Conservation (phyloP, 441 rosid genomes). For the Populus tomentosa region DNA sequence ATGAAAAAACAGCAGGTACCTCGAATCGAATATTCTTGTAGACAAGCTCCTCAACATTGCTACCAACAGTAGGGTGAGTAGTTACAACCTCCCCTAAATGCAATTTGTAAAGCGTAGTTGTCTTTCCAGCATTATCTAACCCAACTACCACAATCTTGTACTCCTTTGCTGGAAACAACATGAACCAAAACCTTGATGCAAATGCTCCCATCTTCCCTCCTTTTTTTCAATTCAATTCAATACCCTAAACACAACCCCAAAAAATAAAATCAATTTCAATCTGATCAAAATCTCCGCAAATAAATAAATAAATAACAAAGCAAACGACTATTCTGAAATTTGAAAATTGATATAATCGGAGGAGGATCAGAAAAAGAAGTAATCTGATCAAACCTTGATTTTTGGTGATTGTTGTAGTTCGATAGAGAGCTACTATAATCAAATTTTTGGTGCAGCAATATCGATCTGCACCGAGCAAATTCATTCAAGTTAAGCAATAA, state of each 20-base stretch:
- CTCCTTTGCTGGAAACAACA: slow-evolving; percentile 96
- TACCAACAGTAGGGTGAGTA: slow-evolving; percentile 97
- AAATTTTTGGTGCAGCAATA: neutral
- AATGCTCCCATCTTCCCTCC: slow-evolving; percentile 66
- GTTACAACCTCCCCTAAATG: slow-evolving; percentile 96
- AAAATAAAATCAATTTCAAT: slow-evolving; percentile 1
- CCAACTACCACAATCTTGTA: slow-evolving; percentile 97
- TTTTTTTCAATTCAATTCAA: neutral
- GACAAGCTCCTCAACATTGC: slow-evolving; percentile 96
- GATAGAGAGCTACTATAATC: neutral
- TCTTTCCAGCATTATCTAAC: slow-evolving; percentile 97
- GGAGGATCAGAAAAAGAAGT: neutral
- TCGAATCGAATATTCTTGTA: slow-evolving; percentile 93
- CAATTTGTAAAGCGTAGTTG: slow-evolving; percentile 93
- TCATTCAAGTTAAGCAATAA: neutral
- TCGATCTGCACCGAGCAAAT: neutral
- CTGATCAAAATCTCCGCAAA: neutral
- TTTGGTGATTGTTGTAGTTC: neutral
- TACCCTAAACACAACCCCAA: slow-evolving; percentile 5
- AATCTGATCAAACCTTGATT: neutral
- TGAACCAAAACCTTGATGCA: slow-evolving; percentile 88
- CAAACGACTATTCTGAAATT: neutral
- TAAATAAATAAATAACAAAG: neutral
- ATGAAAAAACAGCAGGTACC: slow-evolving; percentile 31
- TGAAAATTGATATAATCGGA: neutral